Percentiles rank a stretch among this genome's conserved stretches.
These are phyloP conservation scores for Grigorovia jiainica DNA, from an alignment of 805 yeast species.

Conservation along the genomic window DNA sequence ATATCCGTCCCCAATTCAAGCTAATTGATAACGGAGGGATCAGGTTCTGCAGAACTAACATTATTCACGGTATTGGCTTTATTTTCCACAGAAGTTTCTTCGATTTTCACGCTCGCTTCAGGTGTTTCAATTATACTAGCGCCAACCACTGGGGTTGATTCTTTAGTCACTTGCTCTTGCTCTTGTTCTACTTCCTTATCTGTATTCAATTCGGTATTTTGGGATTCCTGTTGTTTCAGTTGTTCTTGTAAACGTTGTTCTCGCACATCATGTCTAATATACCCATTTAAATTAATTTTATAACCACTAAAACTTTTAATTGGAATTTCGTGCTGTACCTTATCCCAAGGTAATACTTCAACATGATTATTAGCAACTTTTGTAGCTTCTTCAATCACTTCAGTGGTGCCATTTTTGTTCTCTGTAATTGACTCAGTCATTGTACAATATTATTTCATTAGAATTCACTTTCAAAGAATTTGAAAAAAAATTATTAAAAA, in stretches of 20 bases:
- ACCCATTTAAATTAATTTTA: conserved; percentile 18
- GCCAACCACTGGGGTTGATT: neutral
- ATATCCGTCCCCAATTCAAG: too few relatives aligned
- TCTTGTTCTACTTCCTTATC: conserved; percentile 1
- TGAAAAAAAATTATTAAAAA: neutral
- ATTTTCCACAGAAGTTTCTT: too few relatives aligned
- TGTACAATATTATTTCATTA: neutral
- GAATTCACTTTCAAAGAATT: neutral
- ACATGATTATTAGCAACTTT: neutral
- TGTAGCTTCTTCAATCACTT: neutral
- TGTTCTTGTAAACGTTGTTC: conserved; percentile 3
- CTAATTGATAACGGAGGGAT: too few relatives aligned
- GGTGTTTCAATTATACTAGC: too few relatives aligned
- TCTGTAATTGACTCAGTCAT: neutral
- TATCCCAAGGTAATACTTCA: conserved; percentile 16
- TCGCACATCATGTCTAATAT: conserved; percentile 19
- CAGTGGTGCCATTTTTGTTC: neutral
- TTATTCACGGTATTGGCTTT: too few relatives aligned
- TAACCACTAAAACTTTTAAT: conserved; percentile 24
- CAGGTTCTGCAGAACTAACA: too few relatives aligned
- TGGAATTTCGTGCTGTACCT: conserved; percentile 9
- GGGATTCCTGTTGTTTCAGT: neutral
- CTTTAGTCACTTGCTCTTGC: conserved; percentile 1
- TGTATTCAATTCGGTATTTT: neutral
- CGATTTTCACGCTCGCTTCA: too few relatives aligned